Evolutionary conservation across 495 filamentous ascomycete genomes (phyloP).

Genomic region (Gamarada debralockiae): DNA sequence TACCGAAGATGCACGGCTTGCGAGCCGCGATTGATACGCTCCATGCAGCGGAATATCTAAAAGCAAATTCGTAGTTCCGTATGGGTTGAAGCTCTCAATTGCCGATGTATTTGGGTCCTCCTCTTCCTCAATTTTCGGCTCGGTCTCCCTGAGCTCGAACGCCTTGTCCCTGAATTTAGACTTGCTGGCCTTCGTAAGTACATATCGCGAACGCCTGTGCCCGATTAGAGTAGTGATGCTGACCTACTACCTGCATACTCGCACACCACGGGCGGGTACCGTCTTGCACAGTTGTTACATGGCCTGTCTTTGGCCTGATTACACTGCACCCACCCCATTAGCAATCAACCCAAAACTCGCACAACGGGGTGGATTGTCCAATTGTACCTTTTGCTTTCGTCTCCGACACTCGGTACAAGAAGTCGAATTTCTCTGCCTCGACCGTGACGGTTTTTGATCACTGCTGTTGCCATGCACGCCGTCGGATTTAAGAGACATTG

Average conservation of each 20-base stretch:
- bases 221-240: neutral
- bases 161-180: slow-evolving; percentile 3
- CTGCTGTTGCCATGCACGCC: slow-evolving; percentile 9
- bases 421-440: slow-evolving; percentile 21
- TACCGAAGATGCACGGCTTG: neutral
- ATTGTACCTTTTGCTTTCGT: slow-evolving; percentile 22
- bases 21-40: neutral
- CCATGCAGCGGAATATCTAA: neutral
- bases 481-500: slow-evolving; percentile 18
- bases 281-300: slow-evolving; percentile 22
- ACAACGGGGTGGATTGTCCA: neutral
- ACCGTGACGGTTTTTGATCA: slow-evolving; percentile 13
- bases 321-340: slow-evolving; percentile 7
- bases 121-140: slow-evolving; percentile 8
- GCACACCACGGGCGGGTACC: slow-evolving; percentile 23
- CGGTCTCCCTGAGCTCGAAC: neutral
- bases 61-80: neutral
- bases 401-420: slow-evolving; percentile 24
- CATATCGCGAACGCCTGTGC: neutral
- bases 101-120: neutral
- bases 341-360: neutral
- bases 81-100: neutral
- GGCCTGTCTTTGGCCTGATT: slow-evolving; percentile 26
- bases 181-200: slow-evolving; percentile 6
- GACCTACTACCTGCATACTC: slow-evolving; percentile 8